Evolutionary conservation across 1,139 yeast species (phyloP).

Genomic region (Yamadazyma sp.): DNA sequence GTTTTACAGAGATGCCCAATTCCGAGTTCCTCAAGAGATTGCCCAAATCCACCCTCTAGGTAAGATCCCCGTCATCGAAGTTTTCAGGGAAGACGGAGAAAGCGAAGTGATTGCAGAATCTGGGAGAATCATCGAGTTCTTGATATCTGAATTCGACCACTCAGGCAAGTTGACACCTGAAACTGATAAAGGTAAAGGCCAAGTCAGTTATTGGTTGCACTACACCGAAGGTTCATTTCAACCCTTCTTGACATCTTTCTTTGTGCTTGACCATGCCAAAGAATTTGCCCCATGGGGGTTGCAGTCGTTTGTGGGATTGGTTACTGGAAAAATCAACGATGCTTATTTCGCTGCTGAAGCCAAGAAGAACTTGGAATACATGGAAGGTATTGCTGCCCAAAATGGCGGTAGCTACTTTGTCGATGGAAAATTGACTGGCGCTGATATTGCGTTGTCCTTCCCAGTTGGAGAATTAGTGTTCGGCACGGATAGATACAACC

Average conservation of each 20-base stretch:
- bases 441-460: conserved; percentile 40
- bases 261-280: conserved; percentile 29
- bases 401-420: conserved; percentile 32
- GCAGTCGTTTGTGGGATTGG: too few species aligned
- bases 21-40: conserved; percentile 39
- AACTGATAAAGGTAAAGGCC: conserved; percentile 24
- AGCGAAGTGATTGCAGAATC: conserved; percentile 33
- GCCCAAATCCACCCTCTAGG: conserved; percentile 39
- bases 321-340: conserved; percentile 26
- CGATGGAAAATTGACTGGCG: conserved; percentile 37
- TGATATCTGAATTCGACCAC: conserved; percentile 31
- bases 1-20: conserved; percentile 26
- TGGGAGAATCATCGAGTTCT: conserved; percentile 35
- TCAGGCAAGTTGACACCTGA: conserved; percentile 25
- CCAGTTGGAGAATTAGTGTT: conserved; percentile 29
- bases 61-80: conserved; percentile 41
- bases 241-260: conserved; percentile 30
- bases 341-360: conserved; percentile 29
- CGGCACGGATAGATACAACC: conserved; percentile 13
- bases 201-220: conserved; percentile 37
- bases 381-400: conserved; percentile 32
- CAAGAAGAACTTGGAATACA: conserved; percentile 24
- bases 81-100: conserved; percentile 24
- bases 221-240: conserved; percentile 44
- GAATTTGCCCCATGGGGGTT: too few species aligned